These are phyloP conservation scores for Erysimum cheiranthoides DNA, from an alignment of 345 rosid species.

Conservation along the genomic window DNA sequence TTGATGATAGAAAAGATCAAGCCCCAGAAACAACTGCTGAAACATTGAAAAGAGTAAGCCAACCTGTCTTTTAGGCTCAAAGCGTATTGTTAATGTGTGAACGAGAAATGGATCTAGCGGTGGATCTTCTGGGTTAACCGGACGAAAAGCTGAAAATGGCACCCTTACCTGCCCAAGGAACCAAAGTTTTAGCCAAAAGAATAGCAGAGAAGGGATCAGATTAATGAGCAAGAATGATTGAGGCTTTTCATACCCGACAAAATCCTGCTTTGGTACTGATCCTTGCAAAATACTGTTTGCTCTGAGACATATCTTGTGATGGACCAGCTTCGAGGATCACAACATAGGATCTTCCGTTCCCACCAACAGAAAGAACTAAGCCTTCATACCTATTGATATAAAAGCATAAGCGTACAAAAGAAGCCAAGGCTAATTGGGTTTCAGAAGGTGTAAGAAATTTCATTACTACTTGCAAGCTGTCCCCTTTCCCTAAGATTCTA, in stretches of 20 bases:
- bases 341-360: conserved; percentile 93
- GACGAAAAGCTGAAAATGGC: conserved; percentile 92
- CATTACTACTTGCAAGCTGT: neutral
- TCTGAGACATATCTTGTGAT: conserved; percentile 78
- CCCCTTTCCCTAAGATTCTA: conserved; percentile 15
- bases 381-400: conserved; percentile 75
- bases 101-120: conserved; percentile 93
- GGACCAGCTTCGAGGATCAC: conserved; percentile 98
- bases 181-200: conserved; percentile 26
- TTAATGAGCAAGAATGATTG: neutral
- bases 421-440: neutral
- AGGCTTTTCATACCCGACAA: conserved; percentile 70
- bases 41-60: conserved; percentile 24
- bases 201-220: neutral
- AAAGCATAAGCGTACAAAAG: conserved; percentile 18
- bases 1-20: neutral
- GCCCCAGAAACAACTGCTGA: conserved; percentile 8
- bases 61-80: conserved; percentile 98
- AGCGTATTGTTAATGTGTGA: conserved; percentile 89
- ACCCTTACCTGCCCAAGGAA: conserved; percentile 78
- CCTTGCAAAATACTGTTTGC: conserved; percentile 90
- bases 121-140: conserved; percentile 95
- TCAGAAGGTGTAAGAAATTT: neutral
- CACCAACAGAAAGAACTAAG: conserved; percentile 90
- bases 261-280: conserved; percentile 89